Percentiles rank a stretch among this genome's conserved stretches.
phyloP scores from a whole-genome alignment of 495 filamentous ascomycete genomes.

The Aspergillus incahuasiensis region DNA sequence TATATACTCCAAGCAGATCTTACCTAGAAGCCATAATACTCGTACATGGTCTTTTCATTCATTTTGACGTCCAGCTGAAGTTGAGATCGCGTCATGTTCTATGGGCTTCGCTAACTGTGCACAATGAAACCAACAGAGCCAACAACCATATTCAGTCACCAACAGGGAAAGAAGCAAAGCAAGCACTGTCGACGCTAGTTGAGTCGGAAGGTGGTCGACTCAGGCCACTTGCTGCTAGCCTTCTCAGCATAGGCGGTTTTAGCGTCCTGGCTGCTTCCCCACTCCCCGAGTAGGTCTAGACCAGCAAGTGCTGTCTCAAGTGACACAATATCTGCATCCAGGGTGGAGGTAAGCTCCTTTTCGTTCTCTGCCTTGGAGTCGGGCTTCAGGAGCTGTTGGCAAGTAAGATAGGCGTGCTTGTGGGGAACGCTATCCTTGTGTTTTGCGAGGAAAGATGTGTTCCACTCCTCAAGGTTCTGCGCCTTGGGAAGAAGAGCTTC shows the following conservation, averaged over 20 bases:
- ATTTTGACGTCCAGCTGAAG: background rate
- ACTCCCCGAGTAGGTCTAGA: slow-evolving; percentile 54
- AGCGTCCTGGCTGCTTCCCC: slow-evolving; percentile 50
- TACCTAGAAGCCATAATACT: background rate
- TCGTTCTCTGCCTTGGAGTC: slow-evolving; percentile 53
- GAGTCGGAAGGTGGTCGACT: slow-evolving; percentile 56
- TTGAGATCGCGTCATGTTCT: background rate
- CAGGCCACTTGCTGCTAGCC: slow-evolving; percentile 67
- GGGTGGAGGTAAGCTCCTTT: slow-evolving; percentile 53
- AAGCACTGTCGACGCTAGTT: slow-evolving; percentile 14
- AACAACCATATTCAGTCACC: slow-evolving; percentile 3
- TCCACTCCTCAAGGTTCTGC: slow-evolving; percentile 59
- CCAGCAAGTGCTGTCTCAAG: slow-evolving; percentile 59
- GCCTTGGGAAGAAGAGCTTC: slow-evolving; percentile 51
- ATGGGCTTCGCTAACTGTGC: slow-evolving; percentile 1
- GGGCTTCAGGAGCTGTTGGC: slow-evolving; percentile 55
- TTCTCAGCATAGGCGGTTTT: slow-evolving; percentile 56
- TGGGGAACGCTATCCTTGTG: slow-evolving; percentile 61
- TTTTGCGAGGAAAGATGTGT: slow-evolving; percentile 58
- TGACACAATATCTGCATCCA: slow-evolving; percentile 49
- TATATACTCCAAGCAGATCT: slow-evolving; percentile 3
- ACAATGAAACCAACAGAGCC: slow-evolving; percentile 2
- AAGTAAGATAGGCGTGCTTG: slow-evolving; percentile 58
- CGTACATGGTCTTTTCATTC: slow-evolving; percentile 7
- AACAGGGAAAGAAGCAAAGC: background rate